These are phyloP conservation scores for Pterocarpus macrocarpus DNA, from an alignment of 306 rosid species.

Conservation along the genomic window DNA sequence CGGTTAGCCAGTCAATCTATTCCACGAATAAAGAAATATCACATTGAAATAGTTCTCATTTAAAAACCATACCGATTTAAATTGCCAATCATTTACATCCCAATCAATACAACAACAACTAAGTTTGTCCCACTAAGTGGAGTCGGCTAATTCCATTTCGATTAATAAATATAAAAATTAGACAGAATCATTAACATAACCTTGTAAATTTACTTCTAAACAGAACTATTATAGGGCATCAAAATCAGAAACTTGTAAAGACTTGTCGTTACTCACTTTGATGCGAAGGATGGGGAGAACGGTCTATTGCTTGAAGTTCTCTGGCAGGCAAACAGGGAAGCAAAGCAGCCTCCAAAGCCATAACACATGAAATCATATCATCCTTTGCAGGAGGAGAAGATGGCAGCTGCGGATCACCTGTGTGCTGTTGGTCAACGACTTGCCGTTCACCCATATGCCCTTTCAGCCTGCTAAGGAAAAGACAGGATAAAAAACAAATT, in stretches of 20 bases:
- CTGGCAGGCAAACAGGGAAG: conserved; percentile 98
- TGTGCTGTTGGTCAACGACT: conserved; percentile 61
- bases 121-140: no score
- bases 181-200: conserved; percentile 15
- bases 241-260: conserved; percentile 16
- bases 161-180: not conserved
- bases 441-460: conserved; percentile 77
- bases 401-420: conserved; percentile 61
- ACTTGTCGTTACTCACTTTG: conserved; percentile 69
- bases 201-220: not conserved
- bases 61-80: not conserved
- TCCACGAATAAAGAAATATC: not conserved
- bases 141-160: no score
- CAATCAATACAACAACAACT: not conserved
- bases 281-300: conserved; percentile 93
- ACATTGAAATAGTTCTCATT: not conserved
- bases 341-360: conserved; percentile 90
- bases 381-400: conserved; percentile 72
- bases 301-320: conserved; percentile 98
- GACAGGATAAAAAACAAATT: conserved; percentile 5
- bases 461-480: conserved; percentile 21
- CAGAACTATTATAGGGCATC: not conserved
- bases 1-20: not conserved
- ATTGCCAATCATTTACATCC: not conserved
- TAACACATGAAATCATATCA: conserved; percentile 79